Conservation (phyloP, 2,329 filamentous ascomycete genomes). For the Claviceps paspali region DNA sequence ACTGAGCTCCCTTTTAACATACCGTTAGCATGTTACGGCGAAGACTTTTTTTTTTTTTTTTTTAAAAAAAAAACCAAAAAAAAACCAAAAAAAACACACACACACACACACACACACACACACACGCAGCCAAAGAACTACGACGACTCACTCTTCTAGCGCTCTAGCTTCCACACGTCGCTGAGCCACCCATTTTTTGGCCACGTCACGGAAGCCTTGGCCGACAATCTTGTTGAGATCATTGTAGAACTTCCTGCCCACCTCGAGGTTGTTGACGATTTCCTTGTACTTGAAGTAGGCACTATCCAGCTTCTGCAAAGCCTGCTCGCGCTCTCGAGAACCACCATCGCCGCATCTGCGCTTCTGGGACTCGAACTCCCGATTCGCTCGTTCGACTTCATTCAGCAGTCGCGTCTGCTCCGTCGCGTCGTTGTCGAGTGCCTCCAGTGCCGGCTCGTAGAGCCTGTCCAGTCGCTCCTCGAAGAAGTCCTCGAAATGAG, state of each 20-base stretch:
- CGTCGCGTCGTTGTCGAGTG: constrained; percentile 52
- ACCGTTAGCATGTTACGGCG: no score
- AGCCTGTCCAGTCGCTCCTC: constrained; percentile 58
- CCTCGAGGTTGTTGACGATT: constrained; percentile 80
- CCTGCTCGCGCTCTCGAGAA: constrained; percentile 63
- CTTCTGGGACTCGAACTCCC: constrained; percentile 59
- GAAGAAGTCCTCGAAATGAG: constrained; percentile 86
- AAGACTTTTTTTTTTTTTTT: no score
- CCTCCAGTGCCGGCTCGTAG: constrained; percentile 65
- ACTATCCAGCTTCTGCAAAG: constrained; percentile 74
- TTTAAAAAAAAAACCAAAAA: no score
- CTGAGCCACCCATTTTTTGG: constrained; percentile 65
- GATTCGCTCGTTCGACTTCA: constrained; percentile 60
- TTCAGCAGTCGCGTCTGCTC: constrained; percentile 62
- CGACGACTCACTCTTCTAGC: constrained; percentile 63
- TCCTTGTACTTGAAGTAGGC: constrained; percentile 96
- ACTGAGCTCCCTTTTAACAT: constrained; percentile 36
- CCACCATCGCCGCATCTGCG: constrained; percentile 46
- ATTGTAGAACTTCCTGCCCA: constrained; percentile 92
- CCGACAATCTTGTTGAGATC: constrained; percentile 79
- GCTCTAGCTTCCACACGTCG: constrained; percentile 66
- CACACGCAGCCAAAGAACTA: no score
- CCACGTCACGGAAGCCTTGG: constrained; percentile 59
- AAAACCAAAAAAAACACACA: no score
- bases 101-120: no score